Evolutionary conservation across 2,329 filamentous ascomycete species (phyloP).

Genomic region (Microdochium trichocladiopsis): DNA sequence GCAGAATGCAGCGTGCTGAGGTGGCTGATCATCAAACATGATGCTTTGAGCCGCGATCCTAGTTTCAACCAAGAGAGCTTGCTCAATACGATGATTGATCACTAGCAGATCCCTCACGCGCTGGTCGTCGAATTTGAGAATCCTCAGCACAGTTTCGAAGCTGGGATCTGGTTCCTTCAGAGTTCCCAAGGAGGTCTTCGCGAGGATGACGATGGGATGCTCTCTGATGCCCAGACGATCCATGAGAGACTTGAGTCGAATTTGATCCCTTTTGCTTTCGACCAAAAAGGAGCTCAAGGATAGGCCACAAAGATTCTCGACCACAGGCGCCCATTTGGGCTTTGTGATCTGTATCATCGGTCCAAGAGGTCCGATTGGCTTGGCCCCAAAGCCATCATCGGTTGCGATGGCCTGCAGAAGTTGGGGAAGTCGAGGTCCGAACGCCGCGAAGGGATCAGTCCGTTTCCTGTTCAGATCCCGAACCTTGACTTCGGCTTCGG

Average conservation of each 20-base stretch:
- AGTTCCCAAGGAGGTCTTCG: constrained; percentile 46
- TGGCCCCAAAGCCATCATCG: constrained; percentile 61
- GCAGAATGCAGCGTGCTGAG: constrained; percentile 66
- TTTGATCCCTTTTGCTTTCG: constrained; percentile 67
- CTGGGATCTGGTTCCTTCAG: constrained; percentile 66
- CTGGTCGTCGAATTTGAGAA: constrained; percentile 75
- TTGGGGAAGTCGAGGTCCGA: constrained; percentile 51
- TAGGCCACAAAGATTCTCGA: constrained; percentile 71
- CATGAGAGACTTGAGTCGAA: constrained; percentile 61
- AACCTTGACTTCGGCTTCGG: constrained; percentile 42
- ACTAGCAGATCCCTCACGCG: constrained; percentile 75
- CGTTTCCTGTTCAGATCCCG: constrained; percentile 46
- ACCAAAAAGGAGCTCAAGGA: constrained; percentile 75
- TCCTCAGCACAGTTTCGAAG: constrained; percentile 72
- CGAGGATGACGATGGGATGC: constrained; percentile 56
- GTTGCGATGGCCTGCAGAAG: constrained; percentile 62
- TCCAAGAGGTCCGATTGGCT: constrained; percentile 80
- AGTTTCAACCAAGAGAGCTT: constrained; percentile 69
- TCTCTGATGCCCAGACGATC: constrained; percentile 39
- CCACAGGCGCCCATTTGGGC: constrained; percentile 73
- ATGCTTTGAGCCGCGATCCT: constrained; percentile 59
- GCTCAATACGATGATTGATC: constrained; percentile 77
- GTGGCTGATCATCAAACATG: constrained; percentile 57
- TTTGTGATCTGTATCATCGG: constrained; percentile 68
- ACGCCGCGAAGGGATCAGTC: constrained; percentile 56